phyloP scores from a whole-genome alignment of 345 rosid genomes.

The Syzygium aromaticum region DNA sequence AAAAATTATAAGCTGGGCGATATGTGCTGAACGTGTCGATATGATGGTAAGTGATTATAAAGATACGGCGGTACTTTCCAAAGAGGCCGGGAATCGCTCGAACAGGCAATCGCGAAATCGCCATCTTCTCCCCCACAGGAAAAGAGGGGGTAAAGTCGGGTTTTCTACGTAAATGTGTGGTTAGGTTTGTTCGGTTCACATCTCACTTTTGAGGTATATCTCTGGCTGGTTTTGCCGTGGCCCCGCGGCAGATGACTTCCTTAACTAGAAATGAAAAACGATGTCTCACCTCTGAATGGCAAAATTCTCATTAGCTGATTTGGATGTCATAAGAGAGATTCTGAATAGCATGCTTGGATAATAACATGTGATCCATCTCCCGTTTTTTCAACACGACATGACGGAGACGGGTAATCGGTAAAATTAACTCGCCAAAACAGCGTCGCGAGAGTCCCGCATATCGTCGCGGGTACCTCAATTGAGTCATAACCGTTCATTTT shows the following conservation, averaged over 20 bases:
- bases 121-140: neutral
- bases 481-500: neutral
- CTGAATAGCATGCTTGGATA: neutral
- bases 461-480: rapidly evolving
- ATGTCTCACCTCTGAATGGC: neutral
- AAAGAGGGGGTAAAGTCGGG: neutral
- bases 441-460: neutral
- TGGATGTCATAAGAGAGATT: neutral
- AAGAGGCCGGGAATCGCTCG: neutral
- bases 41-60: neutral
- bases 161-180: neutral
- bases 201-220: neutral
- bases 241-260: neutral
- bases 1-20: neutral
- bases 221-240: neutral
- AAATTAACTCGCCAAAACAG: neutral
- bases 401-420: neutral
- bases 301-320: neutral
- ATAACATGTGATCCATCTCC: neutral
- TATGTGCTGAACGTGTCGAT: neutral
- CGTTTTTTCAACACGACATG: no score
- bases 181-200: neutral
- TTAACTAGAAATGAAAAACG: neutral
- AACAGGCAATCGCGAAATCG: neutral
- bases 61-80: neutral